These are phyloP conservation scores for Tilletia caries DNA, from an alignment of 1,284 basidiomycete species.

Conservation along the genomic window DNA sequence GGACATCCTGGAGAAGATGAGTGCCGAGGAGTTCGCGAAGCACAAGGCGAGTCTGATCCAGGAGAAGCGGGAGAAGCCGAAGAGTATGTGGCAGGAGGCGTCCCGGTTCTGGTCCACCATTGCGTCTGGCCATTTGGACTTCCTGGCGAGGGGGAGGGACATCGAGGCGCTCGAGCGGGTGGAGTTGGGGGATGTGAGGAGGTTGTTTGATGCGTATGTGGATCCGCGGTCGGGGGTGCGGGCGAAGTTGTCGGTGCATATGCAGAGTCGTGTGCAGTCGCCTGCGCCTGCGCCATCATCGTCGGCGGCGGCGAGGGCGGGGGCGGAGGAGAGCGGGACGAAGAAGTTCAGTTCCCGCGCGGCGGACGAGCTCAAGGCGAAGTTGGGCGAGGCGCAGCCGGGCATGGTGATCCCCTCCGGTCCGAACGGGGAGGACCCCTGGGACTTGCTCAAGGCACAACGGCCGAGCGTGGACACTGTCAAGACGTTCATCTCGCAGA, in stretches of 20 bases:
- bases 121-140: conserved; percentile 56
- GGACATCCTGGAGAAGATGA: conserved; percentile 48
- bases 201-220: conserved; percentile 68
- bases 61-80: conserved; percentile 47
- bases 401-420: conserved; percentile 62
- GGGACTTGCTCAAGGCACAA: conserved; percentile 58
- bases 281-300: conserved; percentile 6
- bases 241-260: conserved; percentile 39
- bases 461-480: conserved; percentile 57
- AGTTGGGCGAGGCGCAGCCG: conserved; percentile 57
- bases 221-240: conserved; percentile 56
- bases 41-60: conserved; percentile 46
- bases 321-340: too few species aligned
- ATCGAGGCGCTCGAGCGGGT: conserved; percentile 65
- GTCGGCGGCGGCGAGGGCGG: conserved; percentile 3
- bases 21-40: conserved; percentile 37
- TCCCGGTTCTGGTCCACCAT: conserved; percentile 64
- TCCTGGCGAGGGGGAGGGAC: conserved; percentile 64
- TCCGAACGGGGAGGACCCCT: conserved; percentile 37
- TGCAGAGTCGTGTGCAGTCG: conserved; percentile 59
- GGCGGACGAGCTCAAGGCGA: conserved; percentile 64
- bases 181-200: conserved; percentile 74
- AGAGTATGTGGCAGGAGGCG: conserved; percentile 51
- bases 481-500: conserved; percentile 34
- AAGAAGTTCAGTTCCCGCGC: conserved; percentile 66